phyloP scores from a whole-genome alignment of 176 grass and related monocot species.

The Cymbopogon citratus region DNA sequence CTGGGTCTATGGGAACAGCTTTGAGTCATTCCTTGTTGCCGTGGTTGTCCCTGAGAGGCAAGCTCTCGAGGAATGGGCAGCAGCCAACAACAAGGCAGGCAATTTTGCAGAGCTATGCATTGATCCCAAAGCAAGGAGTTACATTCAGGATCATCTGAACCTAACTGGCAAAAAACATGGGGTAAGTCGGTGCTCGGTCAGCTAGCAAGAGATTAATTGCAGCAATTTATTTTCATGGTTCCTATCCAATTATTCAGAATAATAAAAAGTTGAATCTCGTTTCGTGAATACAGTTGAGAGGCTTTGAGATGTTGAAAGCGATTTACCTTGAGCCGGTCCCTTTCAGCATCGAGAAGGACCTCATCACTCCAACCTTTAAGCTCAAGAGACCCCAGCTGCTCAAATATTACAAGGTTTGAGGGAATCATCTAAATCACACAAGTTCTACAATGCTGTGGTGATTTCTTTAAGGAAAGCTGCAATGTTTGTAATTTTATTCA shows the following conservation, averaged over 20 bases:
- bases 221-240: background rate
- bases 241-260: background rate
- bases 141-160: conserved; percentile 71
- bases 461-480: no score
- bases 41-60: conserved; percentile 84
- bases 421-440: background rate
- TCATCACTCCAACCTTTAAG: conserved; percentile 95
- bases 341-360: conserved; percentile 80
- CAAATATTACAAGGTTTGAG: conserved; percentile 70
- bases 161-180: conserved; percentile 56
- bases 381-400: conserved; percentile 85
- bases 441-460: background rate
- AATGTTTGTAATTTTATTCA: background rate
- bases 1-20: conserved; percentile 96
- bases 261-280: background rate
- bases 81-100: conserved; percentile 39
- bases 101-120: conserved; percentile 57
- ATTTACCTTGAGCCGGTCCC: conserved; percentile 65
- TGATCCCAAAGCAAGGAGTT: conserved; percentile 56
- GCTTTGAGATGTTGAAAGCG: conserved; percentile 93
- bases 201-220: background rate
- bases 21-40: conserved; percentile 84
- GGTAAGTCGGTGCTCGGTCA: conserved; percentile 17
- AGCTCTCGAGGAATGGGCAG: conserved; percentile 64
- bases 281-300: conserved; percentile 57